Conservation (phyloP, 371 early-diverging fungal species). For the Cokeromyces recurvatus region DNA sequence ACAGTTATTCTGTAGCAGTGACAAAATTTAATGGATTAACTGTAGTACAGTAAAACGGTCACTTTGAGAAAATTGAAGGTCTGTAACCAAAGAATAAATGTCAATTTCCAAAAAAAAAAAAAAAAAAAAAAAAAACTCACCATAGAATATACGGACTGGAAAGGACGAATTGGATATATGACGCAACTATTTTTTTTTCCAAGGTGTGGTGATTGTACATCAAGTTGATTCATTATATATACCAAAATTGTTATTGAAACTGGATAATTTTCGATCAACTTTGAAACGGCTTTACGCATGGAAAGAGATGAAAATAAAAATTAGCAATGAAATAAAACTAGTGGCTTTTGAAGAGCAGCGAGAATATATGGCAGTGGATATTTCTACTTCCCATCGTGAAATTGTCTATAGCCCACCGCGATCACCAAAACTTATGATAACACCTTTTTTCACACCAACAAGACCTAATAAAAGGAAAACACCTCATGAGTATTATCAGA, state of each 20-base stretch:
- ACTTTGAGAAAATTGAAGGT: too few species aligned
- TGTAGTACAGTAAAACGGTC: too few species aligned
- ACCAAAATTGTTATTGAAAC: slow-evolving; percentile 13
- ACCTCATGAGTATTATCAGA: slow-evolving; percentile 11
- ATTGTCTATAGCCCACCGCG: slow-evolving; percentile 15
- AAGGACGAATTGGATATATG: slow-evolving; percentile 10
- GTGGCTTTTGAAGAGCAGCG: slow-evolving; percentile 16
- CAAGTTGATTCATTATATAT: slow-evolving; percentile 13
- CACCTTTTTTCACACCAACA: slow-evolving; percentile 16
- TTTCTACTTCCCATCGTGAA: slow-evolving; percentile 10
- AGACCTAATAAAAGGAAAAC: slow-evolving; percentile 18
- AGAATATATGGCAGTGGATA: slow-evolving; percentile 13
- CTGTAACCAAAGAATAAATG: too few species aligned
- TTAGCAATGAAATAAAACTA: slow-evolving; percentile 15
- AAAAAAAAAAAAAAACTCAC: slow-evolving; percentile 10
- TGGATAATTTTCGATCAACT: slow-evolving; percentile 15
- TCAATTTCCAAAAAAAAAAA: too few species aligned
- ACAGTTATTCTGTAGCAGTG: too few species aligned
- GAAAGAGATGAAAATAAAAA: slow-evolving; percentile 13
- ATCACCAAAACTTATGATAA: slow-evolving; percentile 13
- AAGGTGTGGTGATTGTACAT: slow-evolving; percentile 7
- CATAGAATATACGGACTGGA: slow-evolving; percentile 15
- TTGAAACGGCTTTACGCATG: slow-evolving; percentile 9
- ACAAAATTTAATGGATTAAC: too few species aligned
- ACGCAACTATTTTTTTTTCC: slow-evolving; percentile 10